Conservation (phyloP, 768 basidiomycete species). For the Boletellus ananiceps region DNA sequence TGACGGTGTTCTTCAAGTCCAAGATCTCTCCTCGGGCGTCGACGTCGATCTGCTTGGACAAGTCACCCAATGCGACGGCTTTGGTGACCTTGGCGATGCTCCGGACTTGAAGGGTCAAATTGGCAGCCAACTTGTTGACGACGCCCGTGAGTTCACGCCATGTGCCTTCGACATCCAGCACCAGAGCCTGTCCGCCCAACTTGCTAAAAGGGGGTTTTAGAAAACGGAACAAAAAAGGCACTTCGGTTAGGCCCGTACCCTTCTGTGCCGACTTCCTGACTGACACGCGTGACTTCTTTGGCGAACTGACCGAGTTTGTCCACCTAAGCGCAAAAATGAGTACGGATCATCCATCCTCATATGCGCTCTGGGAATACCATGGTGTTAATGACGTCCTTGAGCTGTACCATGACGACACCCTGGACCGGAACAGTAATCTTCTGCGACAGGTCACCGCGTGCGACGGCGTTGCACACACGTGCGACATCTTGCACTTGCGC, state of each 20-base stretch:
- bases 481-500: constrained; percentile 83
- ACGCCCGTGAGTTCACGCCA: constrained; percentile 82
- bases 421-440: constrained; percentile 78
- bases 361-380: constrained; percentile 39
- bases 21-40: constrained; percentile 88
- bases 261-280: constrained; percentile 81
- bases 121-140: constrained; percentile 77
- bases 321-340: constrained; percentile 37
- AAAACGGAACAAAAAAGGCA: constrained; percentile 11
- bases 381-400: constrained; percentile 74
- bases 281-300: constrained; percentile 83
- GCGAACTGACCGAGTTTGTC: constrained; percentile 83
- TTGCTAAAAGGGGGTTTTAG: constrained; percentile 39
- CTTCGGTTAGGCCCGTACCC: constrained; percentile 38
- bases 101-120: constrained; percentile 60
- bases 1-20: constrained; percentile 65
- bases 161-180: constrained; percentile 86
- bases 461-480: constrained; percentile 76
- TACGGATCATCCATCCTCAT: constrained; percentile 1
- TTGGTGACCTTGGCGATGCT: constrained; percentile 61
- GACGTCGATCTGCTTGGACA: constrained; percentile 88
- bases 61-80: constrained; percentile 82
- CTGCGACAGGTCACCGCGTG: constrained; percentile 68
- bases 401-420: constrained; percentile 74
- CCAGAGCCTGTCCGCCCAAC: constrained; percentile 82